Evolutionary conservation across 345 rosid genomes (phyloP).

Genomic region (Dovyalis caffra): DNA sequence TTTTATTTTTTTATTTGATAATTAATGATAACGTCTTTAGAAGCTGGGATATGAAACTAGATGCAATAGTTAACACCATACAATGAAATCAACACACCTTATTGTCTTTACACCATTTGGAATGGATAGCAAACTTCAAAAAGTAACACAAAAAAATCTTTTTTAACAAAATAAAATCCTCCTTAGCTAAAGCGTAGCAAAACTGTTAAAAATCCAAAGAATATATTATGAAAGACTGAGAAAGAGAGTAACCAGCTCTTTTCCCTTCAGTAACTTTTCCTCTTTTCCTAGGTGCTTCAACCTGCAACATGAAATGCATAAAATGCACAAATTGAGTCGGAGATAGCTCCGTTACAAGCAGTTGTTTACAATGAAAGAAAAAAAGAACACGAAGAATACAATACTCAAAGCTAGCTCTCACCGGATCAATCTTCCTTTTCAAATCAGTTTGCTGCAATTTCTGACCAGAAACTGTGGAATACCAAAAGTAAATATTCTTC

Average conservation of each 20-base stretch:
- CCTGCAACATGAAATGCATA: conserved; percentile 30
- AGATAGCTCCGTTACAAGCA: conserved; percentile 2
- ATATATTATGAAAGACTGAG: no score
- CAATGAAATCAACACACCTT: no score
- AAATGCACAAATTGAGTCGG: neutral
- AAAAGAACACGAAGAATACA: conserved; percentile 2
- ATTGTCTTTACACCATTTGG: no score
- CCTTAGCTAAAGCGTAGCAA: no score
- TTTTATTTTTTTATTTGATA: no score
- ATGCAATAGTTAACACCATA: no score
- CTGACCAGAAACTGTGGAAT: conserved; percentile 35
- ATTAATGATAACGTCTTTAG: no score
- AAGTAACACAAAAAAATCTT: neutral
- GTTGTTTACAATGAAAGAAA: neutral
- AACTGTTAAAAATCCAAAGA: neutral
- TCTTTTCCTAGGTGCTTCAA: conserved; percentile 35
- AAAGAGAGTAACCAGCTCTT: conserved; percentile 19
- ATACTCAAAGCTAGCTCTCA: conserved; percentile 23
- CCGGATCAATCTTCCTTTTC: conserved; percentile 38
- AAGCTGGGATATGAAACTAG: no score
- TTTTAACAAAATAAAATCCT: neutral
- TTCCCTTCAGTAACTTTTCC: conserved; percentile 29
- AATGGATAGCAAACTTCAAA: no score
- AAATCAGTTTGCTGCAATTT: conserved; percentile 28
- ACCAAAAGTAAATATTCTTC: conserved; percentile 15